Evolutionary conservation across 106 monocot genomes (phyloP).

Genomic region (Dendrobium chrysotoxum): DNA sequence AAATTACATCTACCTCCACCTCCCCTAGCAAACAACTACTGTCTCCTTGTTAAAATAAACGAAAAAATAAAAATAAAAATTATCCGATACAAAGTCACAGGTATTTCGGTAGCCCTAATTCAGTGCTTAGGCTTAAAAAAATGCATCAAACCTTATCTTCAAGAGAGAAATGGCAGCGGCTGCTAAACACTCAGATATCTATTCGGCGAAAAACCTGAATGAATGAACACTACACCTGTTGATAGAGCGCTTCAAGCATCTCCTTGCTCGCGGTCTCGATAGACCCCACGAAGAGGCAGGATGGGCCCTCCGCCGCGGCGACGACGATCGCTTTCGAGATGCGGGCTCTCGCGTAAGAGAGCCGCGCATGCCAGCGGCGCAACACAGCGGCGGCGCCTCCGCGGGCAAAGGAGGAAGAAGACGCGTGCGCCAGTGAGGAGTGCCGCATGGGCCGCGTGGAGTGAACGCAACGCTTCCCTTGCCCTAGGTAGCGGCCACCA

Average conservation of each 20-base stretch:
- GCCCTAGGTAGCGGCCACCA: conserved; percentile 1
- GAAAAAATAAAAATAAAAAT: too few relatives aligned
- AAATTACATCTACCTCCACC: too few relatives aligned
- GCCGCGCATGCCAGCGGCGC: background rate
- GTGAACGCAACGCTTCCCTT: background rate
- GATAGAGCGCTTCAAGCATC: conserved; percentile 93
- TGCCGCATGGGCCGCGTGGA: background rate
- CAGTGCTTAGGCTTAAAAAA: too few relatives aligned
- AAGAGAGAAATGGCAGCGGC: background rate
- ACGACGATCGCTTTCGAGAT: conserved; percentile 7
- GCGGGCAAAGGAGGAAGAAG: conserved; percentile 3
- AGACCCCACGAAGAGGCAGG: conserved; percentile 92
- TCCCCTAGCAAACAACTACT: too few relatives aligned
- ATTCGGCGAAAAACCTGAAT: background rate
- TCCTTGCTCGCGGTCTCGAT: conserved; percentile 90
- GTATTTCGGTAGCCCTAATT: too few relatives aligned
- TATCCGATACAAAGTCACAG: too few relatives aligned
- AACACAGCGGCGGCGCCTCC: background rate
- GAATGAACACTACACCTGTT: conserved; percentile 37
- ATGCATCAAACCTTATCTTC: background rate
- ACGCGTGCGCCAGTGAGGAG: background rate
- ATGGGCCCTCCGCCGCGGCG: conserved; percentile 56
- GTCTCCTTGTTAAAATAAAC: too few relatives aligned
- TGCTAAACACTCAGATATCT: background rate
- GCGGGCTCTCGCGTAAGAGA: conserved; percentile 5